A percentile compares a stretch with the other conserved stretches of the same genome.
phyloP scores from a whole-genome alignment of 2,329 filamentous ascomycete genomes.

The Fusarium goolgardi region DNA sequence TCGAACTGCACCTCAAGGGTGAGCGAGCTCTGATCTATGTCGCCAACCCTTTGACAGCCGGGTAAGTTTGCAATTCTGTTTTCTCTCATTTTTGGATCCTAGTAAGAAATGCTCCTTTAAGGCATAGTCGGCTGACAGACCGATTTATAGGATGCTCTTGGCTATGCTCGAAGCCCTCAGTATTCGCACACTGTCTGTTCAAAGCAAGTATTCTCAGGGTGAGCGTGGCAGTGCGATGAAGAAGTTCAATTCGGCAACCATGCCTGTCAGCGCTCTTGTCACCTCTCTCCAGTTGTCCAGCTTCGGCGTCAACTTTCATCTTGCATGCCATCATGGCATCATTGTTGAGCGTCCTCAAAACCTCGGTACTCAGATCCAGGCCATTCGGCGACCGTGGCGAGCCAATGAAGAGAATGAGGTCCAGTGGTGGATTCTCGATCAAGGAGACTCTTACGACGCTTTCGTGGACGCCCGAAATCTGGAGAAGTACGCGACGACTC shows the following conservation, averaged over 20 bases:
- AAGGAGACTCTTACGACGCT: neutral
- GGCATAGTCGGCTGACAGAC: no score
- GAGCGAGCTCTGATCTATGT: no score
- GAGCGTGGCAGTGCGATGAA: neutral
- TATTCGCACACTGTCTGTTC: no score
- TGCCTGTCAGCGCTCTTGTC: neutral
- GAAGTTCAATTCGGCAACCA: neutral
- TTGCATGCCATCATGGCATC: neutral
- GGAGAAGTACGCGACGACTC: neutral
- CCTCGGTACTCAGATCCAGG: neutral
- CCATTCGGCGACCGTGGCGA: neutral
- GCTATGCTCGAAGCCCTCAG: no score
- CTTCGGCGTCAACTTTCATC: neutral
- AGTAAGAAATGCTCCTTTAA: no score
- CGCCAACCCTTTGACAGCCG: no score
- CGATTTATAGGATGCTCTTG: no score
- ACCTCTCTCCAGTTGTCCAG: neutral
- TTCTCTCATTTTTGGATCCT: no score
- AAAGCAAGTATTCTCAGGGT: no score
- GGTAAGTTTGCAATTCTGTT: no score
- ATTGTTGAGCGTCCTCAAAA: constrained; percentile 3
- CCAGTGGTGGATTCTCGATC: neutral
- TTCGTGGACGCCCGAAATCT: neutral
- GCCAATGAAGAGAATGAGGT: neutral
- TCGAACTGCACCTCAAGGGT: no score